Conservation (phyloP, 2,329 filamentous ascomycete genomes). For the Aspergillus sp. region DNA sequence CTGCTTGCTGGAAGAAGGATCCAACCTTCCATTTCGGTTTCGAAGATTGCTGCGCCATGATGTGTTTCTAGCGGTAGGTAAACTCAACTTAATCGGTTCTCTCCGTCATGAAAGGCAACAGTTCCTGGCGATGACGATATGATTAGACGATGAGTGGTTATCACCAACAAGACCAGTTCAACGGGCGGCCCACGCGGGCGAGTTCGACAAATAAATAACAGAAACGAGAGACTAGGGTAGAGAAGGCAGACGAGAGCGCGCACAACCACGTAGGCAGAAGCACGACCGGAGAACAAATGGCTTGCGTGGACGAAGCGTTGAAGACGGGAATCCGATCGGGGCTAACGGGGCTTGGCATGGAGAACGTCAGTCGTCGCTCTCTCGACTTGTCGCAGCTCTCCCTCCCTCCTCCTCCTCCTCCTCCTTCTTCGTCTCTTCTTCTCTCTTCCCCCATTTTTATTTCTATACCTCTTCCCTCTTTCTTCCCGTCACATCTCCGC, state of each 20-base stretch:
- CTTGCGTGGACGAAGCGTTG: conserved; percentile 20
- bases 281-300: neutral
- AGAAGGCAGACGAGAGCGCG: neutral
- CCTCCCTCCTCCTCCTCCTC: conserved; percentile 10
- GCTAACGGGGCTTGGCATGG: conserved; percentile 18
- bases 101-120: conserved; percentile 13
- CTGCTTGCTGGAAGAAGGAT: conserved; percentile 79
- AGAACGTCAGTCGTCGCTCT: conserved; percentile 9
- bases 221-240: neutral
- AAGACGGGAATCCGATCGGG: conserved; percentile 1
- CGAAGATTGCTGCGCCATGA: conserved; percentile 42
- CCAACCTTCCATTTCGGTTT: conserved; percentile 67
- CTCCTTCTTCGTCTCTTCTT: conserved; percentile 6
- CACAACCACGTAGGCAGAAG: neutral
- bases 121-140: conserved; percentile 2
- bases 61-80: conserved; percentile 7
- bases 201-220: neutral
- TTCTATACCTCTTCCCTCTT: conserved; percentile 5
- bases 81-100: conserved; percentile 8
- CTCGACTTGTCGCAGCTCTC: neutral
- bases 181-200: neutral
- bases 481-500: neutral
- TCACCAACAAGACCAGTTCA: conserved; percentile 4
- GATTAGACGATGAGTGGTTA: conserved; percentile 12
- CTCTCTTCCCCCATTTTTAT: conserved; percentile 8